phyloP scores from a whole-genome alignment of 495 filamentous ascomycete species.

The Penicillium antarcticum region DNA sequence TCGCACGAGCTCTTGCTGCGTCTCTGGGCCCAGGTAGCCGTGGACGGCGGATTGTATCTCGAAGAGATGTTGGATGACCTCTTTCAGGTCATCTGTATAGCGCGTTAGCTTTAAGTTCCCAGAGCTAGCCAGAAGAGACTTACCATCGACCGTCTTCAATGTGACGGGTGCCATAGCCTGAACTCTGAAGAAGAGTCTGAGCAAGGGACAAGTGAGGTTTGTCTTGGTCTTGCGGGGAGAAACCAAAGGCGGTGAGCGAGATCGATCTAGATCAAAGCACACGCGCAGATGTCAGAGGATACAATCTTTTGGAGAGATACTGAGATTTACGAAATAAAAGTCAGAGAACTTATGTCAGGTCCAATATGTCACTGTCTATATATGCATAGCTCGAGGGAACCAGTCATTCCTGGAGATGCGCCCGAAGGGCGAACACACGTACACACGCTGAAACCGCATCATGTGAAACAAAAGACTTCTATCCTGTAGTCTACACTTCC shows the following conservation, averaged over 20 bases:
- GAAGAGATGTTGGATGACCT: conserved; percentile 81
- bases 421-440: conserved; percentile 6
- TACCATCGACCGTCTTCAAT: conserved; percentile 50
- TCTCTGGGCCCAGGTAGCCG: conserved; percentile 62
- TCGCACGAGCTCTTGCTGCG: conserved; percentile 56
- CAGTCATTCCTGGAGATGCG: conserved; percentile 18
- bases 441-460: conserved; percentile 24
- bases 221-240: conserved; percentile 11
- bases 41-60: conserved; percentile 73
- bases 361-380: conserved; percentile 24
- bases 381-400: conserved; percentile 20
- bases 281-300: not conserved
- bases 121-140: conserved; percentile 7
- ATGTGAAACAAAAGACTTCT: conserved; percentile 11
- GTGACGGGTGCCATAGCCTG: conserved; percentile 42
- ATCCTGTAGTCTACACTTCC: conserved; percentile 32
- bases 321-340: not conserved
- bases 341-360: conserved; percentile 4
- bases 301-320: too few species aligned
- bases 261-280: not conserved
- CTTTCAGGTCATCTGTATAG: conserved; percentile 41
- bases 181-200: not conserved
- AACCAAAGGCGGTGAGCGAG: conserved; percentile 20
- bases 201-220: not conserved
- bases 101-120: conserved; percentile 3